Percentiles rank a stretch among this genome's conserved stretches.
Evolutionary conservation across 495 filamentous ascomycete species (phyloP).

Genomic region (Xeromyces bisporus): DNA sequence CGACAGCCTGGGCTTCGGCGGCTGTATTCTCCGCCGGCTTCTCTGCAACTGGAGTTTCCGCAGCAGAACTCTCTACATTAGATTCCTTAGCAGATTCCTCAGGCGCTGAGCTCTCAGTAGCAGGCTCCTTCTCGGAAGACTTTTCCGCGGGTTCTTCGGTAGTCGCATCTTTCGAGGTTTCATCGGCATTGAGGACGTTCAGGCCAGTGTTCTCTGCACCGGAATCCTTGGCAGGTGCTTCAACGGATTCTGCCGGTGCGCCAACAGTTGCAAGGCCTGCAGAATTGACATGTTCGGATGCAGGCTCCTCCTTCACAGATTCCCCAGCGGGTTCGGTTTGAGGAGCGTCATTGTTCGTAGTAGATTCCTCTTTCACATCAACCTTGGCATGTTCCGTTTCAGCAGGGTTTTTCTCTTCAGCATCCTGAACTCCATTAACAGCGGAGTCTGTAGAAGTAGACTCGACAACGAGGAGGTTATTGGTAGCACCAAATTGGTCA

Average conservation of each 20-base stretch:
- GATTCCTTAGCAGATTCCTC: background rate
- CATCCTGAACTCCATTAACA: slow-evolving; percentile 1
- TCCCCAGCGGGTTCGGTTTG: background rate
- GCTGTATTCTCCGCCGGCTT: background rate
- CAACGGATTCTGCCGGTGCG: too few species aligned
- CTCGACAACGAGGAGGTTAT: slow-evolving; percentile 5
- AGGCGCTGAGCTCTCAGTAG: background rate
- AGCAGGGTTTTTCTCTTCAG: too few species aligned
- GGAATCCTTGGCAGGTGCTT: too few species aligned
- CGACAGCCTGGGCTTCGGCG: background rate
- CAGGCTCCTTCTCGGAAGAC: background rate
- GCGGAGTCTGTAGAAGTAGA: background rate
- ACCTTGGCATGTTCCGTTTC: slow-evolving; percentile 1
- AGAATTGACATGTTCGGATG: too few species aligned
- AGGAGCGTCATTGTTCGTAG: background rate
- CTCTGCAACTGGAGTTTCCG: background rate
- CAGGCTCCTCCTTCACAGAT: background rate
- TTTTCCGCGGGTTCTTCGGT: background rate
- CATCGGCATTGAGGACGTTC: too few species aligned
- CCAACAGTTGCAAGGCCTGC: too few species aligned
- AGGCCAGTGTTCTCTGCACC: too few species aligned
- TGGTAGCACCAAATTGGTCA: background rate
- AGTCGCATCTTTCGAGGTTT: background rate
- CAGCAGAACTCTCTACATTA: background rate
- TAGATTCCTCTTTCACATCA: slow-evolving; percentile 1